phyloP scores from a whole-genome alignment of 441 rosid species.

The Kokia cookei region DNA sequence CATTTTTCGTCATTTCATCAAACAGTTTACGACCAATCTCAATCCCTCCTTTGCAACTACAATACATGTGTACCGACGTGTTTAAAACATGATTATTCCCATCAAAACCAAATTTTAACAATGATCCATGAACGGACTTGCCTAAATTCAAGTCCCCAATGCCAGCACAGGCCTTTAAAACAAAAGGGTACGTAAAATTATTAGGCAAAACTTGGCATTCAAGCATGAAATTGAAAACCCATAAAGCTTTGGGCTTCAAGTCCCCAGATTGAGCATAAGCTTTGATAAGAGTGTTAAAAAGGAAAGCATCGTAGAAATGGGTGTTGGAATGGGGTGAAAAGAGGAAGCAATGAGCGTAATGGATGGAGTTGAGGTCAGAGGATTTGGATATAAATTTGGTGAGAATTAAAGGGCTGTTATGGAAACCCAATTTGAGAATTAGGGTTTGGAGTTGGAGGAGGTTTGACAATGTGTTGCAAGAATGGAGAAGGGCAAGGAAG shows the following conservation, averaged over 20 bases:
- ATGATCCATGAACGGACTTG: constrained; percentile 34
- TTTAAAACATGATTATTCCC: constrained; percentile 40
- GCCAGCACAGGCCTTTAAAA: constrained; percentile 52
- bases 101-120: constrained; percentile 35
- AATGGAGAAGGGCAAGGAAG: constrained; percentile 31
- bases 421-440: constrained; percentile 41
- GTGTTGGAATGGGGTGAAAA: constrained; percentile 38
- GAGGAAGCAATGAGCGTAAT: constrained; percentile 30
- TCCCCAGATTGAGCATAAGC: constrained; percentile 33
- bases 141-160: constrained; percentile 36
- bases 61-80: constrained; percentile 41
- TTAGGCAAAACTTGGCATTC: constrained; percentile 27
- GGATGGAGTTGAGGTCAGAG: constrained; percentile 26
- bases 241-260: constrained; percentile 27
- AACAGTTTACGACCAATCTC: constrained; percentile 39
- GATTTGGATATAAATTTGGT: constrained; percentile 42
- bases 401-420: constrained; percentile 37
- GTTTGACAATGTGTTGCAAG: constrained; percentile 23
- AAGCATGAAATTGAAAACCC: constrained; percentile 30
- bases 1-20: constrained; percentile 36
- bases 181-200: constrained; percentile 43
- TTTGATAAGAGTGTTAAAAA: constrained; percentile 41
- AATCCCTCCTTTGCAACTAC: constrained; percentile 25
- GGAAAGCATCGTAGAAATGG: constrained; percentile 36
- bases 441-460: constrained; percentile 33